phyloP scores from a whole-genome alignment of 78 protist genomes.

The Dictyostelium brefeldianum region DNA sequence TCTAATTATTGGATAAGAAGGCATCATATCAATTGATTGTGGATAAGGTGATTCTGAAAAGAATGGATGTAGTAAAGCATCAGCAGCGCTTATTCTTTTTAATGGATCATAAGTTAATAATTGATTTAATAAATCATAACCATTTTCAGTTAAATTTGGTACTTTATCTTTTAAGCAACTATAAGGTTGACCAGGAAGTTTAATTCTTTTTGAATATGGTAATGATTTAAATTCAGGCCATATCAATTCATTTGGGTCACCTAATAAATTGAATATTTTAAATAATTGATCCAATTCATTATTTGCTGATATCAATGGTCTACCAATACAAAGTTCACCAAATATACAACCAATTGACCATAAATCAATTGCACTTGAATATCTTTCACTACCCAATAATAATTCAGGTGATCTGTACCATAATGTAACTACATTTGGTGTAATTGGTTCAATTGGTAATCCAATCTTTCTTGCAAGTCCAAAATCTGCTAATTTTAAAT shows the following conservation, averaged over 20 bases:
- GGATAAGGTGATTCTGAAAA: slow-evolving; percentile 81
- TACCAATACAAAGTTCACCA: slow-evolving; percentile 95
- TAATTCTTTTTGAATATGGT: slow-evolving; percentile 84
- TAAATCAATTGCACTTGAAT: slow-evolving; percentile 96
- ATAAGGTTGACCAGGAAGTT: slow-evolving; percentile 78
- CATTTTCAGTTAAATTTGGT: slow-evolving; percentile 32
- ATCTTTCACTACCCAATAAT: slow-evolving; percentile 94
- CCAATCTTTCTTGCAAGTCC: slow-evolving; percentile 97
- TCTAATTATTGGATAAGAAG: slow-evolving; percentile 51
- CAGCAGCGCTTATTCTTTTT: slow-evolving; percentile 62
- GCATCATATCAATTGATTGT: slow-evolving; percentile 70
- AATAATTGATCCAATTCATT: slow-evolving; percentile 94
- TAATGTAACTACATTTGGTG: slow-evolving; percentile 93
- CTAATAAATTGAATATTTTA: slow-evolving; percentile 89
- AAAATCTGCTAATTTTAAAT: slow-evolving; percentile 99
- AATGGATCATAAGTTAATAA: slow-evolving; percentile 67
- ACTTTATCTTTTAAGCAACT: slow-evolving; percentile 18
- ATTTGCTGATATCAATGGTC: slow-evolving; percentile 96
- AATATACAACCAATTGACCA: slow-evolving; percentile 99
- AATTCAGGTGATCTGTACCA: slow-evolving; percentile 99
- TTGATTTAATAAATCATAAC: slow-evolving; percentile 50
- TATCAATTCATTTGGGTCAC: slow-evolving; percentile 91
- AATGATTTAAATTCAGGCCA: slow-evolving; percentile 94
- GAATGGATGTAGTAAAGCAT: slow-evolving; percentile 78
- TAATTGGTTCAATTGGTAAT: slow-evolving; percentile 91